Percentiles rank a stretch among this genome's conserved stretches.
These are phyloP conservation scores for Ustanciosporium gigantosporum DNA, from an alignment of 1,284 basidiomycete species.

Conservation along the genomic window DNA sequence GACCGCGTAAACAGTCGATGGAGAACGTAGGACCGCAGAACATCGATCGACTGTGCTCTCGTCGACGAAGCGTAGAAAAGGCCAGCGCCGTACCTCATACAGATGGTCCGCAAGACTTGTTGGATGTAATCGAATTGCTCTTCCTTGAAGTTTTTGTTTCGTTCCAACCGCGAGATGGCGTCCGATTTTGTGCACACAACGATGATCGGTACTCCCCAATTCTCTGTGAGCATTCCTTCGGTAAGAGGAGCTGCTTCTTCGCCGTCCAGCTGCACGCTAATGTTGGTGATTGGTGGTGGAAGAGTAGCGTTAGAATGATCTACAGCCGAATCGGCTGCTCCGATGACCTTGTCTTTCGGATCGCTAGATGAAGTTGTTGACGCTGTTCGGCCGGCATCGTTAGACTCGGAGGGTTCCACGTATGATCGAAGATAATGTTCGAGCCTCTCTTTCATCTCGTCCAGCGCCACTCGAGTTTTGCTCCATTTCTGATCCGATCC, in stretches of 20 bases:
- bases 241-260: slow-evolving; percentile 32
- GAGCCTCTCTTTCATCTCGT: slow-evolving; percentile 77
- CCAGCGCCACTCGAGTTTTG: slow-evolving; percentile 62
- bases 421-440: slow-evolving; percentile 87
- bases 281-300: slow-evolving; percentile 64
- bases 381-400: slow-evolving; percentile 3
- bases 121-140: slow-evolving; percentile 93
- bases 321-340: not conserved
- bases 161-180: slow-evolving; percentile 59
- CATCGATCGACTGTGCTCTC: slow-evolving; percentile 75
- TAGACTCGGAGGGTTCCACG: slow-evolving; percentile 70
- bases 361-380: too few species aligned
- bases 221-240: slow-evolving; percentile 48
- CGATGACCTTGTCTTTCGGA: too few species aligned
- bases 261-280: slow-evolving; percentile 60
- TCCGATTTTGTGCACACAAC: slow-evolving; percentile 78
- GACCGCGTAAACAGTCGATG: slow-evolving; percentile 81
- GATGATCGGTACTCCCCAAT: slow-evolving; percentile 80
- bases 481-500: slow-evolving; percentile 70
- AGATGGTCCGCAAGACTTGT: slow-evolving; percentile 88
- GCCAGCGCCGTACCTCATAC: slow-evolving; percentile 87
- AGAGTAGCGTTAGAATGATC: slow-evolving; percentile 54
- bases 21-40: slow-evolving; percentile 81
- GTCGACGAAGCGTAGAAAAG: slow-evolving; percentile 85
- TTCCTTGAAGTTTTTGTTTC: slow-evolving; percentile 67